Conservation (phyloP, 371 early-diverging fungal genomes). For the Zychaea mexicana region DNA sequence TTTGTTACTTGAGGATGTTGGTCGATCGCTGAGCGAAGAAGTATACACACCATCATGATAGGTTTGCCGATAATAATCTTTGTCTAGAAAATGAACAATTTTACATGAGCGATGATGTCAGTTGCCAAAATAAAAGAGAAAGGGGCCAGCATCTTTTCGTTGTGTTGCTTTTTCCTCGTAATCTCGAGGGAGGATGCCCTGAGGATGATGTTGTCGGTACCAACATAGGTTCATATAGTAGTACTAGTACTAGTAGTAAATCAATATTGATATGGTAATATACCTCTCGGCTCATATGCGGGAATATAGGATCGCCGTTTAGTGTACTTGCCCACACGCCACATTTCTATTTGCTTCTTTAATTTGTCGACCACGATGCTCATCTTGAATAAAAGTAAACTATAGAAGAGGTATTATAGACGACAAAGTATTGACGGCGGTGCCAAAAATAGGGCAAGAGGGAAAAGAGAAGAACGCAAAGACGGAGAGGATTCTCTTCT, state of each 20-base stretch:
- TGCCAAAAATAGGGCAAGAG: background rate
- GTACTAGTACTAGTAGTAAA: no score
- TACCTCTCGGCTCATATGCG: conserved; percentile 9
- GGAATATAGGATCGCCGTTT: conserved; percentile 13
- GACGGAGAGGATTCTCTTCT: no score
- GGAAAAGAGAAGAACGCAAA: no score
- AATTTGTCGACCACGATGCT: conserved; percentile 6
- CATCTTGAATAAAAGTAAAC: conserved; percentile 1
- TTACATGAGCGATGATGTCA: background rate
- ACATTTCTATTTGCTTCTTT: conserved; percentile 14
- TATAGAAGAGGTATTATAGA: background rate
- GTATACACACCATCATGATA: conserved; percentile 9
- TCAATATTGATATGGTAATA: background rate
- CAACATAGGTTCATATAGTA: no score
- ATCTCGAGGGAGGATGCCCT: no score
- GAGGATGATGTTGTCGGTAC: no score
- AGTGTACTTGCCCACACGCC: conserved; percentile 13
- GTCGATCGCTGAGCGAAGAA: background rate
- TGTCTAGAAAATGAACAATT: background rate
- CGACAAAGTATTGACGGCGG: background rate
- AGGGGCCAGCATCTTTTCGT: no score
- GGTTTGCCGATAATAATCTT: conserved; percentile 6
- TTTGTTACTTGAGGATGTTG: background rate
- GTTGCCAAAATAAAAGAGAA: background rate
- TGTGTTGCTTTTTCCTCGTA: no score